These are phyloP conservation scores for Yamadazyma membranifaciens DNA, from an alignment of 1,139 yeast species.

Conservation along the genomic window DNA sequence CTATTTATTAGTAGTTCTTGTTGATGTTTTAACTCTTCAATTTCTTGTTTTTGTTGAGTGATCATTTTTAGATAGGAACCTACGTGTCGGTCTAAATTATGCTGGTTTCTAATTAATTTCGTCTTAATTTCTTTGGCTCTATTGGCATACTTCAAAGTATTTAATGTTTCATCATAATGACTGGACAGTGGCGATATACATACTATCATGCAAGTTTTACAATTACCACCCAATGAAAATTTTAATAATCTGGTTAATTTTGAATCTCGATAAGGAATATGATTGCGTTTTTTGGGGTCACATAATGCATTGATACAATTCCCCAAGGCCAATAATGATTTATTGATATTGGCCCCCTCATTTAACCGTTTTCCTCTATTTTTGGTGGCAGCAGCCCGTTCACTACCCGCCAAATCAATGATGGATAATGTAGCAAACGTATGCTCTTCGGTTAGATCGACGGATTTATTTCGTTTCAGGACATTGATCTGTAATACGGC, in stretches of 20 bases:
- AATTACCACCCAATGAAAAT: constrained; percentile 91
- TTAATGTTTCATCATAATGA: constrained; percentile 89
- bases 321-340: constrained; percentile 83
- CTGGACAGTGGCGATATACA: constrained; percentile 83
- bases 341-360: constrained; percentile 93
- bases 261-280: constrained; percentile 89
- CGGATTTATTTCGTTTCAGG: constrained; percentile 58
- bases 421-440: constrained; percentile 79
- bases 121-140: constrained; percentile 91
- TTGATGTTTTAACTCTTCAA: constrained; percentile 62
- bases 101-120: constrained; percentile 71
- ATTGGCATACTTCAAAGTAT: constrained; percentile 86
- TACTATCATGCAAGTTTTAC: constrained; percentile 94
- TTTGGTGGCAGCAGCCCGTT: constrained; percentile 85
- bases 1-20: constrained; percentile 45
- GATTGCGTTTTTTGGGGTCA: constrained; percentile 64
- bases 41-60: constrained; percentile 76
- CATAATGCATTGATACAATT: constrained; percentile 92
- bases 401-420: constrained; percentile 93
- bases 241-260: constrained; percentile 81
- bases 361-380: constrained; percentile 76
- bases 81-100: constrained; percentile 78
- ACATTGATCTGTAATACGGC: constrained; percentile 86
- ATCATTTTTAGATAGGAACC: constrained; percentile 86
- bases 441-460: constrained; percentile 65